phyloP scores from a whole-genome alignment of 2,329 filamentous ascomycete species.

The Aspergillus glaucus region DNA sequence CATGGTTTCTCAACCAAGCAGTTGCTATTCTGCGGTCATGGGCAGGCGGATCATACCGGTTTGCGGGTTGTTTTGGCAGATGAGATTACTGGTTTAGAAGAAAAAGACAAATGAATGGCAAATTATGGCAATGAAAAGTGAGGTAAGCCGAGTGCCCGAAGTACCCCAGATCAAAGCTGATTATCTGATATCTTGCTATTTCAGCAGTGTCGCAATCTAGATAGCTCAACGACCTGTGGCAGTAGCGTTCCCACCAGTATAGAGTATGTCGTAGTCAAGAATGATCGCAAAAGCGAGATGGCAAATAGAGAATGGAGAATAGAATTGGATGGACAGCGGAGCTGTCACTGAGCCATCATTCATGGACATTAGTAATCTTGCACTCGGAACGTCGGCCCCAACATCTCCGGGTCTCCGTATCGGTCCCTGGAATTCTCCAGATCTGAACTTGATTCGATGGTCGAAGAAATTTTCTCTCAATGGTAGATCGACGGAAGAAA shows the following conservation, averaged over 20 bases:
- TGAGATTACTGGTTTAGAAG: background rate
- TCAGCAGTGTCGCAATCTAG: too few species aligned
- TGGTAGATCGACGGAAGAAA: too few species aligned
- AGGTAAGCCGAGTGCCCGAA: too few species aligned
- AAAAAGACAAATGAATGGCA: background rate
- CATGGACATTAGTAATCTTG: background rate
- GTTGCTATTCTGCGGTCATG: background rate
- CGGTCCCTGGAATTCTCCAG: background rate
- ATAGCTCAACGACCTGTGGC: too few species aligned
- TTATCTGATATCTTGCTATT: too few species aligned
- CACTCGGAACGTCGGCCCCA: background rate
- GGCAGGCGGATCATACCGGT: background rate
- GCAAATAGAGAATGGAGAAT: background rate
- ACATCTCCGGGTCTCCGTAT: background rate
- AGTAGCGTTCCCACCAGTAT: too few species aligned
- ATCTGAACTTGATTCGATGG: background rate
- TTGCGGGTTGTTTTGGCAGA: background rate
- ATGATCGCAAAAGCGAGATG: background rate
- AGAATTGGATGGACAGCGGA: background rate
- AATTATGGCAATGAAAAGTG: background rate
- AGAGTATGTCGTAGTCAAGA: background rate
- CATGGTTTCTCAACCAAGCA: constrained; percentile 8
- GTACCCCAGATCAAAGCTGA: too few species aligned
- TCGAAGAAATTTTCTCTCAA: background rate
- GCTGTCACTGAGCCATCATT: background rate